Percentiles rank a stretch among this genome's conserved stretches.
Evolutionary conservation across 2,329 filamentous ascomycete species (phyloP).

Genomic region (Phyllosticta citrichinensis): DNA sequence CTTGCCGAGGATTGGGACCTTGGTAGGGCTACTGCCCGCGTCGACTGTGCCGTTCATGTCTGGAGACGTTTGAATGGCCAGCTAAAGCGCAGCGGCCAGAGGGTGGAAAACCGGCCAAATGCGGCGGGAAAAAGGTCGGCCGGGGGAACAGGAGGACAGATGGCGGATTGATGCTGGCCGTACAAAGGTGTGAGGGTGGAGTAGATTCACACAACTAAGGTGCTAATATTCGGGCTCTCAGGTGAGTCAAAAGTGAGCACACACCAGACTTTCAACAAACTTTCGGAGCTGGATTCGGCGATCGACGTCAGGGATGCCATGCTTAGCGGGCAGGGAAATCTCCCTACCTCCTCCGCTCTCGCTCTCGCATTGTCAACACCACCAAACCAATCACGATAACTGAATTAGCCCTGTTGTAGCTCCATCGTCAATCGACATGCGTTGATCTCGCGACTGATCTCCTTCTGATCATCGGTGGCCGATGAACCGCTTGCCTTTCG

Average conservation of each 20-base stretch:
- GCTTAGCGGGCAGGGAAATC: background rate
- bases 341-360: background rate
- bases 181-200: background rate
- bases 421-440: background rate
- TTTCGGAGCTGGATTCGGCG: slow-evolving; percentile 7
- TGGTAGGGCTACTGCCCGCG: slow-evolving; percentile 35
- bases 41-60: slow-evolving; percentile 4
- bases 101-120: background rate
- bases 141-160: background rate
- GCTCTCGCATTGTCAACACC: background rate
- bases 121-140: background rate
- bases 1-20: slow-evolving; percentile 75
- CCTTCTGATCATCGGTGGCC: background rate
- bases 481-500: background rate
- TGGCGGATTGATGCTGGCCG: background rate
- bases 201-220: background rate
- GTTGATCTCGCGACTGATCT: background rate
- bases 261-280: slow-evolving; percentile 1
- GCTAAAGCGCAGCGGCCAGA: background rate
- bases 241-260: slow-evolving; percentile 5
- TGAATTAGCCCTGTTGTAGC: background rate
- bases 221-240: background rate
- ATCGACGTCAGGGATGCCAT: background rate
- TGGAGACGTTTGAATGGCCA: background rate
- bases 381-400: background rate